These are phyloP conservation scores for Mycena capillaripes DNA, from an alignment of 768 basidiomycete genomes.

Conservation along the genomic window DNA sequence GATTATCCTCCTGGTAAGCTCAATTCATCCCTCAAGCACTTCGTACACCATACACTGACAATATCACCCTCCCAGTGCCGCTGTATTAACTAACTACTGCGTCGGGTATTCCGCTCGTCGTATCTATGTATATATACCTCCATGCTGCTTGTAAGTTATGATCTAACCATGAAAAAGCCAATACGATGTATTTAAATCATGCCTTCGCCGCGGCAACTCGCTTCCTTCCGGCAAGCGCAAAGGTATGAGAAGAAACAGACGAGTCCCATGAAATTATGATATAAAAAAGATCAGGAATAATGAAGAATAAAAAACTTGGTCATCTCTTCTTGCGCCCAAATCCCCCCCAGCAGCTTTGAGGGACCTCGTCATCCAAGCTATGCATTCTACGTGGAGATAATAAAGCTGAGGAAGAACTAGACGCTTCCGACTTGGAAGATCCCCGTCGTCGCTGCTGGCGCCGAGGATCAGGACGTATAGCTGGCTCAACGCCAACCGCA, in stretches of 20 bases:
- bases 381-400: constrained; percentile 12
- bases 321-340: constrained; percentile 18
- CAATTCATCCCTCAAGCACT: no score
- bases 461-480: neutral
- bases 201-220: neutral
- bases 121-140: no score
- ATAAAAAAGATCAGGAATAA: constrained; percentile 2
- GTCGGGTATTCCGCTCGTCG: no score
- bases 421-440: constrained; percentile 29
- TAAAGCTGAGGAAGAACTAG: neutral
- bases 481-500: constrained; percentile 10
- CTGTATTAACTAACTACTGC: no score
- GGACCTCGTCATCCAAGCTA: constrained; percentile 17
- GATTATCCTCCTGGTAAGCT: no score
- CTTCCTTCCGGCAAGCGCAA: neutral
- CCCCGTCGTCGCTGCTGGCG: constrained; percentile 23
- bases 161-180: no score
- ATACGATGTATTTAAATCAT: no score
- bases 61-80: no score
- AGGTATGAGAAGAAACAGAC: neutral
- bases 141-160: no score
- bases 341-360: constrained; percentile 22
- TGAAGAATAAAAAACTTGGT: neutral
- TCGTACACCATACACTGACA: no score
- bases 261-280: neutral